Percentiles rank a stretch among this genome's conserved stretches.
These are phyloP conservation scores for Naganishia antarctica DNA, from an alignment of 768 basidiomycete species.

Conservation along the genomic window DNA sequence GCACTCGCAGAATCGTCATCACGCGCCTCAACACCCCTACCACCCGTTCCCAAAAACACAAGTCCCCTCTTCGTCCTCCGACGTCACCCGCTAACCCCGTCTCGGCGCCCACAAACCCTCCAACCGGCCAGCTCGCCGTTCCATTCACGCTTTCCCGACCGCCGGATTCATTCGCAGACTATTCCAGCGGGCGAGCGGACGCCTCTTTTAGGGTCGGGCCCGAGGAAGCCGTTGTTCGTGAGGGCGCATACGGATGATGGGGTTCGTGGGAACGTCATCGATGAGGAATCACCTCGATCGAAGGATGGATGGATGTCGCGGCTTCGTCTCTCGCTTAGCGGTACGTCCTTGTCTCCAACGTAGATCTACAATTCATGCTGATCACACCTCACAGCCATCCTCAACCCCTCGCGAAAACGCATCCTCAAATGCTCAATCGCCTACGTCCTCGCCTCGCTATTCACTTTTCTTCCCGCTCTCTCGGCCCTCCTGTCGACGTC, in stretches of 20 bases:
- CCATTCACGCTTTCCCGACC: neutral
- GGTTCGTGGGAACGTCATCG: neutral
- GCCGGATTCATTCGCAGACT: conserved; percentile 11
- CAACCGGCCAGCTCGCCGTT: neutral
- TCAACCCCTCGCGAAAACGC: conserved; percentile 39
- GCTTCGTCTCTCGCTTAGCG: no score
- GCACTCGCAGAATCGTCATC: neutral
- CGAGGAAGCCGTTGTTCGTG: neutral
- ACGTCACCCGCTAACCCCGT: no score
- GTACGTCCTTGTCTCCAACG: no score
- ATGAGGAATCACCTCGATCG: no score
- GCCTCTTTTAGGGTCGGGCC: neutral
- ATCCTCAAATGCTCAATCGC: conserved; percentile 87
- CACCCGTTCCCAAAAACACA: no score
- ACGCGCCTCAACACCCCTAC: neutral
- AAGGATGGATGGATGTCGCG: no score
- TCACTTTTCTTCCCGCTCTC: conserved; percentile 79
- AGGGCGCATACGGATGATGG: conserved; percentile 12
- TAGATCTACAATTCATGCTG: no score
- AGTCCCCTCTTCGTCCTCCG: no score
- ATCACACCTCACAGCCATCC: neutral
- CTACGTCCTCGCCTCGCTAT: conserved; percentile 82
- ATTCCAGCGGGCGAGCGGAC: neutral
- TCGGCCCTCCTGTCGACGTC: conserved; percentile 55
- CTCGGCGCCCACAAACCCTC: neutral